A percentile compares a stretch with the other conserved stretches of the same genome.
Conservation (phyloP, 1,139 yeast species). For the Lodderomyces pseudojiufengensis region DNA sequence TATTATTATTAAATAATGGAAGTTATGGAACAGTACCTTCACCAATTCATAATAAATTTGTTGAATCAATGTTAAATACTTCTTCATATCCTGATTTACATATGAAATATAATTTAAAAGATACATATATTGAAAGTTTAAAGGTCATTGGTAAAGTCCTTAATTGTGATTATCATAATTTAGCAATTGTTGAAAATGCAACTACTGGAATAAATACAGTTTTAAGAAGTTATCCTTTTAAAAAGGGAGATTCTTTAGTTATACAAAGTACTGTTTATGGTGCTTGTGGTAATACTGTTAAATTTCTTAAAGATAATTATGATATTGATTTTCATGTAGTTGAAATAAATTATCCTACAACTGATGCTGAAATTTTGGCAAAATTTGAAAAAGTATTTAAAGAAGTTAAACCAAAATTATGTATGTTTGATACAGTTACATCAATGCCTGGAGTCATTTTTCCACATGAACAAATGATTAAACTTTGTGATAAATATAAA, state of each 20-base stretch:
- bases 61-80: constrained; percentile 24
- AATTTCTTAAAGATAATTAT: constrained; percentile 37
- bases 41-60: constrained; percentile 28
- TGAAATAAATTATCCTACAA: constrained; percentile 46
- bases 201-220: constrained; percentile 60
- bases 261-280: constrained; percentile 54
- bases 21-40: constrained; percentile 51
- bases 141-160: constrained; percentile 35
- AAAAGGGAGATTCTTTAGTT: constrained; percentile 53
- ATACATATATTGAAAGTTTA: constrained; percentile 28
- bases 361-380: constrained; percentile 43
- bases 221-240: constrained; percentile 51
- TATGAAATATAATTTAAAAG: constrained; percentile 20
- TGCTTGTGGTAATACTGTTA: constrained; percentile 53
- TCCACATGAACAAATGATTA: constrained; percentile 51
- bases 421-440: constrained; percentile 57
- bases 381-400: constrained; percentile 33
- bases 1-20: constrained; percentile 51
- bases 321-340: constrained; percentile 48
- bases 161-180: constrained; percentile 39
- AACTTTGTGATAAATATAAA: constrained; percentile 44
- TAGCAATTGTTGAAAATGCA: constrained; percentile 57
- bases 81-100: constrained; percentile 41
- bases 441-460: constrained; percentile 63
- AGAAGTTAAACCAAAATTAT: constrained; percentile 29